A percentile compares a stretch with the other conserved stretches of the same genome.
Evolutionary conservation across 2,329 filamentous ascomycete species (phyloP).

Genomic region (Endoconidiophora polonica): DNA sequence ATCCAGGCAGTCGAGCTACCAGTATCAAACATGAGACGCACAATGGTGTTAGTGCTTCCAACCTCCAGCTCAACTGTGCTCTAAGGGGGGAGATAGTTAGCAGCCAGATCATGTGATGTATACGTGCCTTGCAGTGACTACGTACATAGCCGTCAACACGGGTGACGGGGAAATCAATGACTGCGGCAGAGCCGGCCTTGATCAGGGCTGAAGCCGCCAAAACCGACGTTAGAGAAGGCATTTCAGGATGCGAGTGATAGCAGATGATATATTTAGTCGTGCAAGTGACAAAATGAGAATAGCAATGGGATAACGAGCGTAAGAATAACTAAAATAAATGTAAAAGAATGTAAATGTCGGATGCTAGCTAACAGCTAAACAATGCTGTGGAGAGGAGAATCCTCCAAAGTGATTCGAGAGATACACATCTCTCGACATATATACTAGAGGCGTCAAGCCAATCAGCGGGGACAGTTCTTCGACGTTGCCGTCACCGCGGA

Average conservation of each 20-base stretch:
- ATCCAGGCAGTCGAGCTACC: constrained; percentile 23
- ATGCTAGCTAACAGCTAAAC: neutral
- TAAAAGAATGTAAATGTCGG: neutral
- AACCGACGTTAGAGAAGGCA: constrained; percentile 9
- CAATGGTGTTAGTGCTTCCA: constrained; percentile 19
- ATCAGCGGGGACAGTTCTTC: too few relatives aligned
- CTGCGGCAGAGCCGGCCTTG: constrained; percentile 3
- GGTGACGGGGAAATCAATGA: constrained; percentile 11
- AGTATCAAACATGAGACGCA: constrained; percentile 21
- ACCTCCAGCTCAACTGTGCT: constrained; percentile 15
- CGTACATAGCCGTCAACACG: constrained; percentile 12
- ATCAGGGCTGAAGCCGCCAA: constrained; percentile 9
- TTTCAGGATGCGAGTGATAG: neutral
- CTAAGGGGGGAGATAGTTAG: neutral
- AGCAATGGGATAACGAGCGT: neutral
- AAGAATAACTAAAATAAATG: neutral
- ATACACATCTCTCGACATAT: too few relatives aligned
- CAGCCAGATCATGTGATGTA: neutral
- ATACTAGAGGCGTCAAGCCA: too few relatives aligned
- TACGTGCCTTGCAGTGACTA: neutral
- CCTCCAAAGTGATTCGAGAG: too few relatives aligned
- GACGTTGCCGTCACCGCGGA: too few relatives aligned
- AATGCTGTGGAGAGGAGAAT: too few relatives aligned
- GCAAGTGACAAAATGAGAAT: neutral
- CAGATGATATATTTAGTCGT: neutral